phyloP scores from a whole-genome alignment of 1,284 basidiomycete genomes.

The Cerrena zonata region DNA sequence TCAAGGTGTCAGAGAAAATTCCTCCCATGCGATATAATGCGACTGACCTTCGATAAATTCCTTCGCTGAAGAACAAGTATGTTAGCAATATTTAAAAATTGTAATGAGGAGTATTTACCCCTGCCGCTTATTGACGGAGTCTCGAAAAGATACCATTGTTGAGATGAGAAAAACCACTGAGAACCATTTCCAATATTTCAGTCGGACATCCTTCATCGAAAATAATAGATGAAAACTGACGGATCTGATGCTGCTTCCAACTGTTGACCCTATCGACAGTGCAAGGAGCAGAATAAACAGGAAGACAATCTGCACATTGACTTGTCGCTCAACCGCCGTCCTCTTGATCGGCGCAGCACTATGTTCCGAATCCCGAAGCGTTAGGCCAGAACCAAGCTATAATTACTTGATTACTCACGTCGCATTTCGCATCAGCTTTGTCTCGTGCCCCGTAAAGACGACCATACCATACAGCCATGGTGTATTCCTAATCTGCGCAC shows the following conservation, averaged over 20 bases:
- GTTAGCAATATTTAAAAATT: neutral
- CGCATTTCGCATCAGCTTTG: constrained; percentile 93
- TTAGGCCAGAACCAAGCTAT: neutral
- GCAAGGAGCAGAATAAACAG: constrained; percentile 85
- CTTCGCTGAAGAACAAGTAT: constrained; percentile 45
- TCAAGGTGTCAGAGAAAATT: constrained; percentile 48
- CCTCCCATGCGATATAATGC: neutral
- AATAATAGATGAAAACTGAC: constrained; percentile 27
- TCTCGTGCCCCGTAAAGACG: constrained; percentile 96
- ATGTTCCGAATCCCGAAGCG: constrained; percentile 1
- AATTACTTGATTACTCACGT: constrained; percentile 56
- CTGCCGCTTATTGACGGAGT: constrained; percentile 49
- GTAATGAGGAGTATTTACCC: constrained; percentile 40
- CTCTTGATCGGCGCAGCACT: constrained; percentile 94
- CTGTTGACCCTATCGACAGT: constrained; percentile 85
- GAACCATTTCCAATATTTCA: neutral
- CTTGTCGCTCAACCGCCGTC: constrained; percentile 92
- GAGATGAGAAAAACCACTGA: constrained; percentile 75
- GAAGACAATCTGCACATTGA: constrained; percentile 96
- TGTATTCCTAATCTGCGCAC: constrained; percentile 94
- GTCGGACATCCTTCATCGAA: neutral
- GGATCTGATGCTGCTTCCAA: constrained; percentile 84
- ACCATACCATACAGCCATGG: constrained; percentile 93
- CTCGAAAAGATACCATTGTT: constrained; percentile 81
- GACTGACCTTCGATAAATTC: constrained; percentile 73